Evolutionary conservation across 352 stramenopile species (phyloP).

Genomic region (Globisporangium iwayamae): DNA sequence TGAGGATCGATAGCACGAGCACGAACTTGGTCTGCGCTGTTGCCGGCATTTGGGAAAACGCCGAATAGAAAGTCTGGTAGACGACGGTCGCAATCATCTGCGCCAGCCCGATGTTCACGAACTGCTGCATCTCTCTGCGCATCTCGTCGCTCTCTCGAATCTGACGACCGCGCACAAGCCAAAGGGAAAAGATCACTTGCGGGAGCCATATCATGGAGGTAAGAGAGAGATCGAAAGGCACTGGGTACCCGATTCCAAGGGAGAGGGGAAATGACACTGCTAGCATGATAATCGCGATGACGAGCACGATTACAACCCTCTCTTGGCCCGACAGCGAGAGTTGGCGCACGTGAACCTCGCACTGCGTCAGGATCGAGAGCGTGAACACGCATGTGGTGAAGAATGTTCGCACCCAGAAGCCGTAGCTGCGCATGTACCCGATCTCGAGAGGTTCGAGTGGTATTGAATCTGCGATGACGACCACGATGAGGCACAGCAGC

Average conservation of each 20-base stretch:
- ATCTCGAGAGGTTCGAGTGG: background rate
- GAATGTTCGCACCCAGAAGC: background rate
- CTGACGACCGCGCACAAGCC: background rate
- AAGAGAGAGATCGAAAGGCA: constrained; percentile 28
- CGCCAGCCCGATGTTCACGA: background rate
- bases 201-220: background rate
- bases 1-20: constrained; percentile 27
- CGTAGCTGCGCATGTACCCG: background rate
- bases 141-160: background rate
- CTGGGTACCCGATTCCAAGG: constrained; percentile 17
- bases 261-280: constrained; percentile 8
- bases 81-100: constrained; percentile 16
- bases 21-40: constrained; percentile 18
- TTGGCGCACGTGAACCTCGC: background rate
- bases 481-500: background rate
- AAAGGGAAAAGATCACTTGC: constrained; percentile 1
- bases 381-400: background rate
- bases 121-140: background rate
- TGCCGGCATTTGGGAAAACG: constrained; percentile 19
- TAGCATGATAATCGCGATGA: background rate
- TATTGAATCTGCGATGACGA: background rate
- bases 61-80: constrained; percentile 28
- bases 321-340: background rate
- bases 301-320: background rate
- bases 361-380: background rate